Base-by-base conservation (phyloP, 768 basidiomycete species). In the Paxillus involutus region DNA sequence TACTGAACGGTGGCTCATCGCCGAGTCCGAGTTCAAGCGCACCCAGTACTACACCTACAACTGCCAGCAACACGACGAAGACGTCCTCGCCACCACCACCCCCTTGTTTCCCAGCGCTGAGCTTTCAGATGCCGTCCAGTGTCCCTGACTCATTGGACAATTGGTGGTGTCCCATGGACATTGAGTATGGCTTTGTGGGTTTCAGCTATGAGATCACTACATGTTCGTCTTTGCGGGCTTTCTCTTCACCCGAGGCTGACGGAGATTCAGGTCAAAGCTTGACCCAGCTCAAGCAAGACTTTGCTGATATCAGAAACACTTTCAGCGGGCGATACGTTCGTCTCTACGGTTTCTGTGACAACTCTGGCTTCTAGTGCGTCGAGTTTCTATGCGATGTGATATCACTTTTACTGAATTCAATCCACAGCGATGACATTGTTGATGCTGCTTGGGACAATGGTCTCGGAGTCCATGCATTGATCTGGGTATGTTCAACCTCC, bases 171-270 rank as follows among this genome's bases (percentile, higher is more conserved):
- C 65, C 79, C 51, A 64, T 71, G 36, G 69, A 71, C 50, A 81
- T 79, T 0, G 89, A 91, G 64, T 89, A 88, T 59, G 89, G 80
- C 0, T 91, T 91, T 64, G 69, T 90, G 47, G 89, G 88, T 0
- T 86, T 91, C 69, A 86, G 86, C 65, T 91, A 91, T 59, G 88
- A 88, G 61, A 76, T 90, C 21, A 80, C 83, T 40, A 75, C 72
- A 11, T 89, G 87, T 86, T 59, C 46, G 81, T 69, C 29, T 30
- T 48, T 2, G 5, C 39, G 35, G 16, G 7, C 10, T 43, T 14
- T 16, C 19, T 17, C 19, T 29, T 47, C 41, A 3, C 17, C 29
- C 43, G 13, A 43, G 37, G 47, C 45, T 65, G 49, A 60, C 39
- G 2, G 16, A 10, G 6, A 19, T 5, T 30, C 46, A 88, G 86